Percentiles rank a stretch among this genome's conserved stretches.
phyloP scores from a whole-genome alignment of 2,329 filamentous ascomycete species.

The Alternaria rosae region DNA sequence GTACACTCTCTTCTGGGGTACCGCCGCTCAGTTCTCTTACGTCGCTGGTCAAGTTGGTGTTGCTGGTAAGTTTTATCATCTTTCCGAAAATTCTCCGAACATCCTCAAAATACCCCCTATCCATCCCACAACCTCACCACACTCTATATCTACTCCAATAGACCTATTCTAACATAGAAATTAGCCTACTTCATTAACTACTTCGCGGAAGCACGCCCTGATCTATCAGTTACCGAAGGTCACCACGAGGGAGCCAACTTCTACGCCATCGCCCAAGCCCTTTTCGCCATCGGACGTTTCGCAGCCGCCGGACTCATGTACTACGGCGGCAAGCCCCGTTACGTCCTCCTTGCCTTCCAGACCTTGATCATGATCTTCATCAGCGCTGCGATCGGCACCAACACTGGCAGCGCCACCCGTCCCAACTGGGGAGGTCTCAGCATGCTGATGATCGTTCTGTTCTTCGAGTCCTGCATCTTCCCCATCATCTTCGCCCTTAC shows the following conservation, averaged over 20 bases:
- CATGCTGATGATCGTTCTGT: conserved; percentile 49
- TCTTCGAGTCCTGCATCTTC: conserved; percentile 51
- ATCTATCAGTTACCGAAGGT: conserved; percentile 30
- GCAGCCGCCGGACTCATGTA: conserved; percentile 50
- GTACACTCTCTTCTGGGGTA: conserved; percentile 48
- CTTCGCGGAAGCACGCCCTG: conserved; percentile 45
- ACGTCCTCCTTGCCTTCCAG: conserved; percentile 47
- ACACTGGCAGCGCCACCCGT: conserved; percentile 35
- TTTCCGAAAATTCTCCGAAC: too few relatives aligned
- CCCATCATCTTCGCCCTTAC: conserved; percentile 50
- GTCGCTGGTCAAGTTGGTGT: conserved; percentile 62
- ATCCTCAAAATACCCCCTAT: too few relatives aligned
- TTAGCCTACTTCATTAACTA: conserved; percentile 53
- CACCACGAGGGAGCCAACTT: conserved; percentile 48
- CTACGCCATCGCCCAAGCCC: conserved; percentile 49
- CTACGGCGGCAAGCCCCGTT: conserved; percentile 44
- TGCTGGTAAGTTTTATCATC: conserved; percentile 43
- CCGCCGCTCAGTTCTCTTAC: conserved; percentile 63
- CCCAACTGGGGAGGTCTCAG: conserved; percentile 49
- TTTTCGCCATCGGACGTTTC: conserved; percentile 50
- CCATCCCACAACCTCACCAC: too few relatives aligned
- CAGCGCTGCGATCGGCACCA: conserved; percentile 40
- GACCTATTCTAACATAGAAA: too few relatives aligned
- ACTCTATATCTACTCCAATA: too few relatives aligned
- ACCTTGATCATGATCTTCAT: conserved; percentile 50